A percentile compares a stretch with the other conserved stretches of the same genome.
phyloP scores from a whole-genome alignment of 1,284 basidiomycete species.

The Cerrena zonata region DNA sequence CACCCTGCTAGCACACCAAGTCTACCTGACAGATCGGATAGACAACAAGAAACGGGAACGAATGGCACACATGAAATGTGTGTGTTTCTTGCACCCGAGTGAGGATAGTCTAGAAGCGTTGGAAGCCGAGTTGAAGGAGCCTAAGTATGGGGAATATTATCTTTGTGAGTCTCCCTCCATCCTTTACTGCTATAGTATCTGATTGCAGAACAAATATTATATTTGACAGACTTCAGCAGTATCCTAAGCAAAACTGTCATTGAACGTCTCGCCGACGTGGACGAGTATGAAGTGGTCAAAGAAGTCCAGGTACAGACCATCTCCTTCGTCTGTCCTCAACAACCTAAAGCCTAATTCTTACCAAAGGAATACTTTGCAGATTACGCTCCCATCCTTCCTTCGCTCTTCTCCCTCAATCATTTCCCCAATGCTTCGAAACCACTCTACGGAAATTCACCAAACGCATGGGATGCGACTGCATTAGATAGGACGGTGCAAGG shows the following conservation, averaged over 20 bases:
- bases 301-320: slow-evolving; percentile 77
- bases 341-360: slow-evolving; percentile 17
- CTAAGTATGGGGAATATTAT: slow-evolving; percentile 95
- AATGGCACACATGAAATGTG: slow-evolving; percentile 94
- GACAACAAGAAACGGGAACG: slow-evolving; percentile 85
- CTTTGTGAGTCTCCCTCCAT: slow-evolving; percentile 76
- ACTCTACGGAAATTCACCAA: slow-evolving; percentile 64
- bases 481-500: slow-evolving; percentile 78
- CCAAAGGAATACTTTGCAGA: slow-evolving; percentile 91
- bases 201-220: slow-evolving; percentile 11
- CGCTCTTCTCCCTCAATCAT: slow-evolving; percentile 85
- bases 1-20: slow-evolving; percentile 88
- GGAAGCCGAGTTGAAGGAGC: slow-evolving; percentile 79
- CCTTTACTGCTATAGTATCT: neutral
- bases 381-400: slow-evolving; percentile 82
- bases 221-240: slow-evolving; percentile 83
- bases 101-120: slow-evolving; percentile 79
- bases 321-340: neutral
- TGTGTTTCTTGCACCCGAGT: slow-evolving; percentile 84
- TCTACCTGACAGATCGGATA: slow-evolving; percentile 95
- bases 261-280: slow-evolving; percentile 88
- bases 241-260: slow-evolving; percentile 85
- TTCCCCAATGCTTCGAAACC: slow-evolving; percentile 56
- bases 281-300: slow-evolving; percentile 92
- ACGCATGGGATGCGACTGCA: slow-evolving; percentile 66